Conservation (phyloP, 2,329 filamentous ascomycete genomes). For the Diaporthe amygdali region DNA sequence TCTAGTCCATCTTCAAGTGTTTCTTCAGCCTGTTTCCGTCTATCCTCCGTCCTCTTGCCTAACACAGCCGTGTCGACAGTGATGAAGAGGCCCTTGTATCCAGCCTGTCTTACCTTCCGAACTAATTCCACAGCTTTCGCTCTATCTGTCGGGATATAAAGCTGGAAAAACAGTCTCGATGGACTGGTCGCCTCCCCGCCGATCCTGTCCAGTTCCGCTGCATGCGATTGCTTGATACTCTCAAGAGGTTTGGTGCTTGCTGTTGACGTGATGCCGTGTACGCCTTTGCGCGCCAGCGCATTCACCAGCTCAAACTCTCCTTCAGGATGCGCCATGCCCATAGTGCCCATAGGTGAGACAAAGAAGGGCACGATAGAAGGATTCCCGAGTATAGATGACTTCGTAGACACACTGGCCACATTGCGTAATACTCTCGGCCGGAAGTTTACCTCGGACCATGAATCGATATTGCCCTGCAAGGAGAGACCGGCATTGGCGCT, state of each 20-base stretch:
- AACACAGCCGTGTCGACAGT: slow-evolving; percentile 39
- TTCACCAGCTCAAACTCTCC: slow-evolving; percentile 52
- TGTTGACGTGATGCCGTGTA: slow-evolving; percentile 44
- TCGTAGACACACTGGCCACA: slow-evolving; percentile 30
- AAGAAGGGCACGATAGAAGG: slow-evolving; percentile 55
- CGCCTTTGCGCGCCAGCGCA: slow-evolving; percentile 48
- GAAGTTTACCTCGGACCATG: slow-evolving; percentile 21
- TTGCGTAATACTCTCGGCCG: slow-evolving; percentile 38
- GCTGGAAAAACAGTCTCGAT: slow-evolving; percentile 36
- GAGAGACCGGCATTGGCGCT: slow-evolving; percentile 36
- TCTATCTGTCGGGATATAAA: slow-evolving; percentile 41
- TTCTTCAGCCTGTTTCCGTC: slow-evolving; percentile 30
- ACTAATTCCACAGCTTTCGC: slow-evolving; percentile 38
- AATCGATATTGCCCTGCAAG: slow-evolving; percentile 34
- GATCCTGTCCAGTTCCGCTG: slow-evolving; percentile 32
- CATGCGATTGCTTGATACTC: slow-evolving; percentile 42
- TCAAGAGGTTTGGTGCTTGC: slow-evolving; percentile 34
- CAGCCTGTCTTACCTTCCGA: slow-evolving; percentile 37
- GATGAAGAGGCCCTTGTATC: slow-evolving; percentile 44
- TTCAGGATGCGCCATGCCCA: slow-evolving; percentile 46
- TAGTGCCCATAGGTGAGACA: slow-evolving; percentile 52
- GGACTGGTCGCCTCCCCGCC: slow-evolving; percentile 29
- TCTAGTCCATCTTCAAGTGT: slow-evolving; percentile 22
- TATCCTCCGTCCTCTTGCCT: slow-evolving; percentile 27
- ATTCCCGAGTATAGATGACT: slow-evolving; percentile 41